Conservation (phyloP, 208 protist genomes). For the Trypanosoma cruzi region DNA sequence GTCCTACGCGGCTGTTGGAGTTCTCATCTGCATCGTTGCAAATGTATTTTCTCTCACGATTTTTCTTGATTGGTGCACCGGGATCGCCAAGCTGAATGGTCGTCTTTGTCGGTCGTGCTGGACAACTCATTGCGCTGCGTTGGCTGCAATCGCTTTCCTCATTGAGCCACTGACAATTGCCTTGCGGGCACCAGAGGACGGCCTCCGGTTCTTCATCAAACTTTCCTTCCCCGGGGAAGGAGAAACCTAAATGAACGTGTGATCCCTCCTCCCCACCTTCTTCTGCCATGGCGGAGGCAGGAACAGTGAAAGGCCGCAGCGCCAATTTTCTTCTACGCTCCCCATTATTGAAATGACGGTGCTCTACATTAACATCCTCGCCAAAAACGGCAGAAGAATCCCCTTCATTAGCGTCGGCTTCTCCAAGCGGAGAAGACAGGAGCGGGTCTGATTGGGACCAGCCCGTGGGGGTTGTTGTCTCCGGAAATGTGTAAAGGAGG, state of each 20-base stretch:
- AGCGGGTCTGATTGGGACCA: background rate
- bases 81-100: slow-evolving; percentile 15
- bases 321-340: background rate
- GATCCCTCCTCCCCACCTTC: slow-evolving; percentile 11
- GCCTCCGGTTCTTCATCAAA: background rate
- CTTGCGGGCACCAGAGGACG: slow-evolving; percentile 2
- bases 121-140: slow-evolving; percentile 15
- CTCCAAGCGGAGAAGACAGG: background rate
- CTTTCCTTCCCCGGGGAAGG: background rate
- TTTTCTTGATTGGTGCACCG: slow-evolving; percentile 23
- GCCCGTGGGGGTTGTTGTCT: background rate
- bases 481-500: background rate
- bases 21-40: slow-evolving; percentile 17
- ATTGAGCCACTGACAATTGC: background rate
- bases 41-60: background rate
- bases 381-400: background rate
- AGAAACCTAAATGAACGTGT: background rate
- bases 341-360: background rate
- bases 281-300: slow-evolving; percentile 6
- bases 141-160: slow-evolving; percentile 24
- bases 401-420: slow-evolving; percentile 1
- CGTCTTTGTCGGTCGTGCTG: slow-evolving; percentile 2
- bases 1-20: background rate
- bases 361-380: background rate
- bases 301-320: slow-evolving; percentile 11